Base-by-base conservation (phyloP, 768 basidiomycete species). In the Psilocybe cyanescens region DNA sequence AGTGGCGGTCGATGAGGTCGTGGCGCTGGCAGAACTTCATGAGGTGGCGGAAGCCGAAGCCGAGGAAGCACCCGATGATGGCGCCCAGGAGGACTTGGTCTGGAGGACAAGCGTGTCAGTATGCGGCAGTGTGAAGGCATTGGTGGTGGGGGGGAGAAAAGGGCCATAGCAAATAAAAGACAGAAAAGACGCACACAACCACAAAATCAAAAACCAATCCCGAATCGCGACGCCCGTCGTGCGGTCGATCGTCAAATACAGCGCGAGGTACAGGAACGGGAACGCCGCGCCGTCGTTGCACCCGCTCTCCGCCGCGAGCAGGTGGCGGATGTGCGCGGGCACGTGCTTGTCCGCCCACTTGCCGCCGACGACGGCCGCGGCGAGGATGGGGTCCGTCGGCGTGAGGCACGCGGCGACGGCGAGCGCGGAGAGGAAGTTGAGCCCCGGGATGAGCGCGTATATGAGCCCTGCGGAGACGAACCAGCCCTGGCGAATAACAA, bases 341-440 rank as follows among this genome's bases (percentile, higher is more conserved):
- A 99, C 97, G 69, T 98, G 97, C 72, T 98, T 97, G 74, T 98
- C 92, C 2, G 97, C 97, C 78, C 94, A 99, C 78, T 93, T 96
- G 33, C 97, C 97, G 69, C 97, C 97, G 9, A 94, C 86, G 35
- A 94, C 95, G 8, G 95, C 93, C 16, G 94, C 91, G 0, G 95
- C 95, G 54, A 97, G 84, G 71, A 95, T 95, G 44, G 94, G 95
- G 75, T 97, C 95, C 33, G 97, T 99, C 1, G 94, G 94, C 0
- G 95, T 97, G 37, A 96, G 85, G 73, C 93, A 95, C 0, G 97
- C 95, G 16, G 92, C 95, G 56, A 98, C 87, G 52, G 91, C 94
- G 64, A 99, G 83, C 55, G 90, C 87, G 5, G 94, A 92, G 39
- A 98, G 83, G 79, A 98, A 98, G 72, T 85, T 87, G 71, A 99